Evolutionary conservation across 2,329 filamentous ascomycete genomes (phyloP).

Genomic region (Penicillium thymicola): DNA sequence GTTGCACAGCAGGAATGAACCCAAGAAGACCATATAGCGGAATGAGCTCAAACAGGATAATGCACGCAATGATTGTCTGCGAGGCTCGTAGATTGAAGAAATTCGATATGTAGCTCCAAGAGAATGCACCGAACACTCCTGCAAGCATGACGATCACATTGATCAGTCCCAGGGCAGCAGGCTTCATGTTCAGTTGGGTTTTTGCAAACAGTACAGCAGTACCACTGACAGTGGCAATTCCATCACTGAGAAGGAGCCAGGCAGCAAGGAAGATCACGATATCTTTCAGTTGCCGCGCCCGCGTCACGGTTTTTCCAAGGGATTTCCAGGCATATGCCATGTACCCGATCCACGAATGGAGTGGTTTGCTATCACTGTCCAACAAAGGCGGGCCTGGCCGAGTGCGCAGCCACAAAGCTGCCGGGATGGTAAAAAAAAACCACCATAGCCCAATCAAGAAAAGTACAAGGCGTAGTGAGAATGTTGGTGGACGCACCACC

Average conservation of each 20-base stretch:
- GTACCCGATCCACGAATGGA: conserved; percentile 65
- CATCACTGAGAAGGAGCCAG: conserved; percentile 94
- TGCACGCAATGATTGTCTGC: conserved; percentile 90
- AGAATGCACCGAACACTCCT: conserved; percentile 83
- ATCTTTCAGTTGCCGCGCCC: conserved; percentile 72
- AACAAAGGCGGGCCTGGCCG: conserved; percentile 79
- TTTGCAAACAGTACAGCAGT: conserved; percentile 96
- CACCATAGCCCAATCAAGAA: conserved; percentile 90
- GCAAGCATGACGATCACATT: conserved; percentile 85
- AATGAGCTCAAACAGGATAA: conserved; percentile 85
- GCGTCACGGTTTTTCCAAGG: conserved; percentile 72
- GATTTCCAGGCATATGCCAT: conserved; percentile 82
- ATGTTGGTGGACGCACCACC: conserved; percentile 70
- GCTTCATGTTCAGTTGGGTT: conserved; percentile 83
- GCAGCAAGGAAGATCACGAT: conserved; percentile 81
- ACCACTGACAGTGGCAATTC: conserved; percentile 88
- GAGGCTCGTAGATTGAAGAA: conserved; percentile 68
- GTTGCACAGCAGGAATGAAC: conserved; percentile 75
- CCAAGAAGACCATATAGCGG: conserved; percentile 87
- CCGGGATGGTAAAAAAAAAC: conserved; percentile 84
- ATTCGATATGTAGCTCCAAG: conserved; percentile 77
- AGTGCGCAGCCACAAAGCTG: conserved; percentile 80
- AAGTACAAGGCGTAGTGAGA: conserved; percentile 81
- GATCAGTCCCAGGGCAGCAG: conserved; percentile 84
- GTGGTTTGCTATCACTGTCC: conserved; percentile 32